Conservation (phyloP, 495 filamentous ascomycete species). For the Alectoria sarmentosa region DNA sequence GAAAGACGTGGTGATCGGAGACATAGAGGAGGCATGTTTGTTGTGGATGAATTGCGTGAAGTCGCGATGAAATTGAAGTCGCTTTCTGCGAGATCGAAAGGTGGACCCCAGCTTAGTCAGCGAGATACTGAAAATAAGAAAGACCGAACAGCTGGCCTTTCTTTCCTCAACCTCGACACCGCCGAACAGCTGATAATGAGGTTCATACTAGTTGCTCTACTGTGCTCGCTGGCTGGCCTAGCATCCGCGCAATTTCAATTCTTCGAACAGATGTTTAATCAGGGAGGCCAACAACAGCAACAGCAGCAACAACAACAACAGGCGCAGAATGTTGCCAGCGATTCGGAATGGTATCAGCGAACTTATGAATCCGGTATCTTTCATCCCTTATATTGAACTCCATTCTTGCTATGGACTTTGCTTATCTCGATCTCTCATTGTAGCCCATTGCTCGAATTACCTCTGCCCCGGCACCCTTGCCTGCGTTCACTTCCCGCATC, state of each 20-base stretch:
- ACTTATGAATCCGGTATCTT: conserved; percentile 56
- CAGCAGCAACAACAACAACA: conserved; percentile 57
- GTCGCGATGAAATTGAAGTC: not conserved
- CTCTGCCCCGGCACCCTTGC: conserved; percentile 86
- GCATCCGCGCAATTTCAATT: conserved; percentile 72
- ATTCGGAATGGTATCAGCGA: conserved; percentile 67
- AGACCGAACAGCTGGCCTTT: conserved; percentile 17
- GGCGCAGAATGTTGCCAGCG: conserved; percentile 69
- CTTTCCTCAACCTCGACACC: not conserved
- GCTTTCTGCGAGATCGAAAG: not conserved
- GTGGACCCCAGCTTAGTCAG: not conserved
- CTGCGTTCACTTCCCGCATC: conserved; percentile 88
- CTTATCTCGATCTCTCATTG: conserved; percentile 13
- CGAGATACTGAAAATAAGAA: not conserved
- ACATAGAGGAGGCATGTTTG: conserved; percentile 7
- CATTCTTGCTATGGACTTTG: not conserved
- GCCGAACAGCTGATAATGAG: conserved; percentile 24
- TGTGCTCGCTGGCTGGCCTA: conserved; percentile 44
- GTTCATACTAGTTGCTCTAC: conserved; percentile 24
- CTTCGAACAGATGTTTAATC: conserved; percentile 80
- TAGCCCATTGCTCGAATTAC: conserved; percentile 77
- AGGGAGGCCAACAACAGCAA: conserved; percentile 45
- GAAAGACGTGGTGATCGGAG: conserved; percentile 24
- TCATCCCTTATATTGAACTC: not conserved
- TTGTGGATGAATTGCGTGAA: not conserved